Evolutionary conservation across 2,329 filamentous ascomycete genomes (phyloP).

Genomic region (Zymoseptoria crescenta): DNA sequence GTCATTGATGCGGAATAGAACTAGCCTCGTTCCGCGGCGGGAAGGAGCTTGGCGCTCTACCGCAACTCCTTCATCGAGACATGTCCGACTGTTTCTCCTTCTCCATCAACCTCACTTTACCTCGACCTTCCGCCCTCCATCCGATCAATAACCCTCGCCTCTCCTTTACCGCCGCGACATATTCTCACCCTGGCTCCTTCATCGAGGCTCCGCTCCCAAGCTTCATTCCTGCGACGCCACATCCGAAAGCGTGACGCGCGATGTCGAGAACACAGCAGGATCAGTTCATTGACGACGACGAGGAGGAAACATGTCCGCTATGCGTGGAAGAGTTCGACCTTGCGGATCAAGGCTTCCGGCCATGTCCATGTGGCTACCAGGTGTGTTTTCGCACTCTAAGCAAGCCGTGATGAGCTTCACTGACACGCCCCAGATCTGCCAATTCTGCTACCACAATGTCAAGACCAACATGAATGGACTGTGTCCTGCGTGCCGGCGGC

Average conservation of each 20-base stretch:
- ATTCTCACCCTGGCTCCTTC: not conserved
- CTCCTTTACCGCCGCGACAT: not conserved
- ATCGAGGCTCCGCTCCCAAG: slow-evolving; percentile 2
- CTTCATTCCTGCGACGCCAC: slow-evolving; percentile 9
- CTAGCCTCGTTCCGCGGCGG: no score
- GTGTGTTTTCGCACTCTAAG: slow-evolving; percentile 44
- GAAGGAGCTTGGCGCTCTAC: no score
- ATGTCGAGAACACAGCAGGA: slow-evolving; percentile 46
- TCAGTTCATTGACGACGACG: slow-evolving; percentile 48
- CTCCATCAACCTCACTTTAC: not conserved
- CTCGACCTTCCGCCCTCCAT: not conserved
- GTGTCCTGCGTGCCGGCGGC: slow-evolving; percentile 91
- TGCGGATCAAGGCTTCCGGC: slow-evolving; percentile 91
- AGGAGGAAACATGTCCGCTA: slow-evolving; percentile 66
- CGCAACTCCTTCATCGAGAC: not conserved
- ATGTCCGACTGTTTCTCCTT: not conserved
- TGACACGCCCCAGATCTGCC: slow-evolving; percentile 65
- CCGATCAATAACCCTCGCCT: not conserved
- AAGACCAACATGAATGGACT: slow-evolving; percentile 96
- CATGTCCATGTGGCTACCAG: slow-evolving; percentile 97
- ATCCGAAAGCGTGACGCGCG: slow-evolving; percentile 19
- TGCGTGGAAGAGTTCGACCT: slow-evolving; percentile 99
- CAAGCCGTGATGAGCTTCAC: slow-evolving; percentile 2
- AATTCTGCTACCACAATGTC: slow-evolving; percentile 99
- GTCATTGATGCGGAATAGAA: no score